Evolutionary conservation across 2,329 filamentous ascomycete species (phyloP).

Genomic region (Drechslera avenae): DNA sequence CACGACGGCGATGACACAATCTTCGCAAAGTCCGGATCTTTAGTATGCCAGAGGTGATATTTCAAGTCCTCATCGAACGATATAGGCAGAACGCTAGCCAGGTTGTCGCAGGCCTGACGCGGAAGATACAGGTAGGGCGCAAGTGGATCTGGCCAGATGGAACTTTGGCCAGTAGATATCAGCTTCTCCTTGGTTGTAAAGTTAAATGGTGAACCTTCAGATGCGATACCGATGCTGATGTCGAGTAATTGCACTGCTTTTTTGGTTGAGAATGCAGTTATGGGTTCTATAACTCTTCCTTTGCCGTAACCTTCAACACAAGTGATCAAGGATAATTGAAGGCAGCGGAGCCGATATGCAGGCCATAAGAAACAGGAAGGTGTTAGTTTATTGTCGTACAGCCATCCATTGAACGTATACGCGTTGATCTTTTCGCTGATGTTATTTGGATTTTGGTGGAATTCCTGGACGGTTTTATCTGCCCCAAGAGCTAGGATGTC

Average conservation of each 20-base stretch:
- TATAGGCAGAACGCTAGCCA: conserved; percentile 37
- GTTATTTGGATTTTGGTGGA: not conserved
- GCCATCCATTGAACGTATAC: conserved; percentile 2
- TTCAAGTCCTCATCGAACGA: conserved; percentile 21
- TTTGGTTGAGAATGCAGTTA: conserved; percentile 23
- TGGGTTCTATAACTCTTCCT: conserved; percentile 35
- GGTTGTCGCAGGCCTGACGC: conserved; percentile 29
- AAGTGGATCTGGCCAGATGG: conserved; percentile 23
- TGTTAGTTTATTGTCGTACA: conserved; percentile 21
- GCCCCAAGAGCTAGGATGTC: conserved; percentile 9
- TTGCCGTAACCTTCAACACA: conserved; percentile 47
- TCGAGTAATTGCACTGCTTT: conserved; percentile 42
- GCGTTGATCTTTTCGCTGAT: conserved; percentile 1
- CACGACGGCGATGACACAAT: conserved; percentile 52
- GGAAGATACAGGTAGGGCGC: conserved; percentile 37
- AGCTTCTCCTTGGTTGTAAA: conserved; percentile 18
- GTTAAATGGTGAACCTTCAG: conserved; percentile 46
- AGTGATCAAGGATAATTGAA: conserved; percentile 33
- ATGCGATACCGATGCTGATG: conserved; percentile 50
- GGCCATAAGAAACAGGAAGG: conserved; percentile 38
- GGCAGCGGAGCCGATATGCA: conserved; percentile 27
- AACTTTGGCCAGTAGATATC: conserved; percentile 16
- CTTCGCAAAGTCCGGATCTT: conserved; percentile 38
- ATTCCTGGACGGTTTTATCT: not conserved
- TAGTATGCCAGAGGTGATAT: conserved; percentile 39